phyloP scores from a whole-genome alignment of 495 filamentous ascomycete genomes.

The Sporormia fimetaria region DNA sequence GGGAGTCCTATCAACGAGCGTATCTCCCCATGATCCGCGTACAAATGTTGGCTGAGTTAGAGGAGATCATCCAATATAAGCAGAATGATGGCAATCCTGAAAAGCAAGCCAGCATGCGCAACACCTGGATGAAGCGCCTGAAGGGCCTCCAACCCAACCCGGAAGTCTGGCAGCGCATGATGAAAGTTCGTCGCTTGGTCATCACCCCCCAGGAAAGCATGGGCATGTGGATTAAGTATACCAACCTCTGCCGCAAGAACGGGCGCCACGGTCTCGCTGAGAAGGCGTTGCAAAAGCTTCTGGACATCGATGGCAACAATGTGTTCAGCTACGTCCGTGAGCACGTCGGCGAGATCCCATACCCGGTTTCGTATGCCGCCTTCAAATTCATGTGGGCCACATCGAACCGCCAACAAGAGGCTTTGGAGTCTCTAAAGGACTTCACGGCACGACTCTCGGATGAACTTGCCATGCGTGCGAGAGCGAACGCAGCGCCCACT shows the following conservation, averaged over 20 bases:
- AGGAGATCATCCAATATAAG: constrained; percentile 97
- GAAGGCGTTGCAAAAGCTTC: constrained; percentile 74
- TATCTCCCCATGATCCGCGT: constrained; percentile 93
- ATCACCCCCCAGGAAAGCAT: constrained; percentile 84
- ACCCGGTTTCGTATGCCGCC: constrained; percentile 75
- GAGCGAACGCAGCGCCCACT: constrained; percentile 46
- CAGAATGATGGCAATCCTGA: constrained; percentile 64
- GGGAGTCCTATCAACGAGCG: constrained; percentile 91
- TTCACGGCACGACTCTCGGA: constrained; percentile 73
- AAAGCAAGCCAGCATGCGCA: constrained; percentile 80
- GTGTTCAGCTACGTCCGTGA: constrained; percentile 14
- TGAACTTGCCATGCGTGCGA: constrained; percentile 51
- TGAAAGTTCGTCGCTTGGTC: constrained; percentile 86
- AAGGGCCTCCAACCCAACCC: constrained; percentile 95
- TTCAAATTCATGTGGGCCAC: constrained; percentile 92
- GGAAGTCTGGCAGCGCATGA: constrained; percentile 96
- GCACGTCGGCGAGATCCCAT: constrained; percentile 27
- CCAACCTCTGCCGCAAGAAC: constrained; percentile 93
- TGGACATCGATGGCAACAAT: constrained; percentile 47
- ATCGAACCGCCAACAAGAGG: constrained; percentile 50
- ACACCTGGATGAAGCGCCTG: constrained; percentile 88
- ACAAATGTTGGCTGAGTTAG: constrained; percentile 96
- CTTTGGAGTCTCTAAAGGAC: constrained; percentile 64
- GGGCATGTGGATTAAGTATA: constrained; percentile 98
- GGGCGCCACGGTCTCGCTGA: constrained; percentile 91